phyloP scores from a whole-genome alignment of 179 eudicot species.

The Silene noctiflora region DNA sequence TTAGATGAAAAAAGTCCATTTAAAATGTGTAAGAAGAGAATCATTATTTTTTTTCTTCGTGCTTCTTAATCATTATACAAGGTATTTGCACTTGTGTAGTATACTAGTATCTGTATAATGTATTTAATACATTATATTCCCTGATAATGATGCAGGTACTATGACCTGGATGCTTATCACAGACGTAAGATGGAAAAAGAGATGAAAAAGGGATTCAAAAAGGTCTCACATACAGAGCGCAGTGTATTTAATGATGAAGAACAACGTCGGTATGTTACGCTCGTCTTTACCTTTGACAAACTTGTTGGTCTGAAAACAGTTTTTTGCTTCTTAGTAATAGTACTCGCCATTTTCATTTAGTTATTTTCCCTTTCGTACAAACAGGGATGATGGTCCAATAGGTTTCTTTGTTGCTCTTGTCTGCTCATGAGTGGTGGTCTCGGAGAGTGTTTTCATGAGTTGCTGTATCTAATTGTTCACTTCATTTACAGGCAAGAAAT shows the following conservation, averaged over 20 bases:
- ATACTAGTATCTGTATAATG: not conserved
- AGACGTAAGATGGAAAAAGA: slow-evolving; percentile 56
- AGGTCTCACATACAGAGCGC: slow-evolving; percentile 50
- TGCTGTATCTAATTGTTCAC: slow-evolving; percentile 8
- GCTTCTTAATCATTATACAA: not conserved
- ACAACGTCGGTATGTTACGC: slow-evolving; percentile 56
- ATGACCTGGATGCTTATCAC: slow-evolving; percentile 77
- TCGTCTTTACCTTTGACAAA: not conserved
- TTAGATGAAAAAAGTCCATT: too few relatives aligned
- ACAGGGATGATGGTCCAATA: slow-evolving; percentile 7
- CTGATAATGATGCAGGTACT: slow-evolving; percentile 59
- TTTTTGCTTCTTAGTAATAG: not conserved
- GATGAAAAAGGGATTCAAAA: slow-evolving; percentile 59
- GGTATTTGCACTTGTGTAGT: not conserved
- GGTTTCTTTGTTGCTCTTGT: not conserved
- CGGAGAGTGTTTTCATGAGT: not conserved
- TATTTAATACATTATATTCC: slow-evolving; percentile 7
- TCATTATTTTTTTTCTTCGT: not conserved
- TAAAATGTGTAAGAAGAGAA: not conserved
- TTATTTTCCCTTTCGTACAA: slow-evolving; percentile 4
- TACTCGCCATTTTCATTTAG: not conserved
- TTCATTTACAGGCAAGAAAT: slow-evolving; percentile 58
- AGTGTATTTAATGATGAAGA: slow-evolving; percentile 81
- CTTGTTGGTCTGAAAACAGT: not conserved
- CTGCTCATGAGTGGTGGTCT: not conserved